These are phyloP conservation scores for Purpureocillium takamizusanense DNA, from an alignment of 2,329 filamentous ascomycete species.

Conservation along the genomic window DNA sequence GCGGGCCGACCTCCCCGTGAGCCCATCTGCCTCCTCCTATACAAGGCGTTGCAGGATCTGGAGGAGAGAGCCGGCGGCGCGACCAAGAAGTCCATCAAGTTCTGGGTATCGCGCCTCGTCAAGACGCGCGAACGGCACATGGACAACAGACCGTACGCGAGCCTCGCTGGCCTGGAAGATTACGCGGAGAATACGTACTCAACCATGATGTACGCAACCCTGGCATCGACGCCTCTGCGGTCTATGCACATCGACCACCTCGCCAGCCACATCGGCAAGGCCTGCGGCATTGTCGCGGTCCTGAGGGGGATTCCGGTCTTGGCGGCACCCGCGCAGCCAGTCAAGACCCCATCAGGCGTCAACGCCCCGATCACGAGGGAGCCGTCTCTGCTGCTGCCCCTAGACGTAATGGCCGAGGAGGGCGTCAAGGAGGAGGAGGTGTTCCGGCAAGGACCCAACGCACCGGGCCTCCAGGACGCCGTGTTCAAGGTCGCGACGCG, in stretches of 20 bases:
- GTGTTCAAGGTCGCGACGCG: slow-evolving; percentile 88
- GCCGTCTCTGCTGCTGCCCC: slow-evolving; percentile 62
- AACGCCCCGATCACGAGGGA: slow-evolving; percentile 27
- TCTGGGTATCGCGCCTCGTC: slow-evolving; percentile 71
- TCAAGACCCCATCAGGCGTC: slow-evolving; percentile 31
- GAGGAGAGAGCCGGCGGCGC: slow-evolving; percentile 31
- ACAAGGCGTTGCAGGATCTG: slow-evolving; percentile 60
- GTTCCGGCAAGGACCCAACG: slow-evolving; percentile 68
- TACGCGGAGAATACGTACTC: slow-evolving; percentile 96
- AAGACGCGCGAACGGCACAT: slow-evolving; percentile 74
- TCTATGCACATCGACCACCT: slow-evolving; percentile 86
- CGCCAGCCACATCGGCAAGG: slow-evolving; percentile 91
- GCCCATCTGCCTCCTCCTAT: slow-evolving; percentile 78
- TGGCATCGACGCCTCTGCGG: slow-evolving; percentile 69
- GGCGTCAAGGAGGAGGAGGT: slow-evolving; percentile 84
- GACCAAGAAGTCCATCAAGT: slow-evolving; percentile 48
- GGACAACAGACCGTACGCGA: slow-evolving; percentile 72
- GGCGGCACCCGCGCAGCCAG: slow-evolving; percentile 57
- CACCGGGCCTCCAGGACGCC: slow-evolving; percentile 75
- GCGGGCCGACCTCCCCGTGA: slow-evolving; percentile 75
- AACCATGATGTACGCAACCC: slow-evolving; percentile 78
- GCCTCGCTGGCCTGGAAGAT: slow-evolving; percentile 64
- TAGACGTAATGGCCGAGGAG: slow-evolving; percentile 80
- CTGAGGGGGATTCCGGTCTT: slow-evolving; percentile 81
- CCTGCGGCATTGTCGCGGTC: slow-evolving; percentile 76